phyloP scores from a whole-genome alignment of 306 rosid species.

The Begonia peltatifolia region DNA sequence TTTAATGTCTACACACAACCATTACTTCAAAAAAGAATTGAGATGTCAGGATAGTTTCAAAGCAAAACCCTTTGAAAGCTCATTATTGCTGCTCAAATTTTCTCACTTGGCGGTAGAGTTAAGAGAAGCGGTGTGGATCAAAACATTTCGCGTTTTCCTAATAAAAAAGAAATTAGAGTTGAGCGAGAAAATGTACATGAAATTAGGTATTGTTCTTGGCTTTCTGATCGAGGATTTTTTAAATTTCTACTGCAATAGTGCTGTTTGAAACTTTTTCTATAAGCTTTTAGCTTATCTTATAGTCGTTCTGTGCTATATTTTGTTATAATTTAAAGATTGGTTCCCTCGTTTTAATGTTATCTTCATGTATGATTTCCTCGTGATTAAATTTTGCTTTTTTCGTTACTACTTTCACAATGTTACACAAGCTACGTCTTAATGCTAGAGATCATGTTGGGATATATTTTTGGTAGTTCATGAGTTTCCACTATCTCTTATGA shows the following conservation, averaged over 20 bases:
- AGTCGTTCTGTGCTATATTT: too few species aligned
- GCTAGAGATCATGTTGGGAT: not conserved
- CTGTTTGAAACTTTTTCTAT: not conserved
- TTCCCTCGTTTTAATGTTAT: not conserved
- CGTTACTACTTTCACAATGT: too few species aligned
- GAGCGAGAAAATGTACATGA: not conserved
- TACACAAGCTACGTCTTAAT: too few species aligned
- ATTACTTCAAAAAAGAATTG: too few species aligned
- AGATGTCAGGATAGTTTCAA: too few species aligned
- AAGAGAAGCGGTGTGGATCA: too few species aligned
- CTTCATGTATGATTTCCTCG: not conserved
- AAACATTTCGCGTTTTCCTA: too few species aligned
- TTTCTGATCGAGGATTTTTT: not conserved
- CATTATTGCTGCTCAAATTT: too few species aligned
- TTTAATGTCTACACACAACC: too few species aligned
- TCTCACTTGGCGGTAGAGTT: too few species aligned
- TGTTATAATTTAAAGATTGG: not conserved
- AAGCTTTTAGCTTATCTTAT: not conserved
- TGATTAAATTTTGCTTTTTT: too few species aligned
- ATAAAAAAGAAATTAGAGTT: not conserved
- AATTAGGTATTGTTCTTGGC: not conserved
- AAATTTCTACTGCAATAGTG: not conserved
- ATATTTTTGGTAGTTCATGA: not conserved
- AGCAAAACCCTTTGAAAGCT: too few species aligned
- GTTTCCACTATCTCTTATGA: not conserved